Percentiles rank a stretch among this genome's conserved stretches.
Evolutionary conservation across 2,329 filamentous ascomycete species (phyloP).

Genomic region (Zymoseptoria brevis): DNA sequence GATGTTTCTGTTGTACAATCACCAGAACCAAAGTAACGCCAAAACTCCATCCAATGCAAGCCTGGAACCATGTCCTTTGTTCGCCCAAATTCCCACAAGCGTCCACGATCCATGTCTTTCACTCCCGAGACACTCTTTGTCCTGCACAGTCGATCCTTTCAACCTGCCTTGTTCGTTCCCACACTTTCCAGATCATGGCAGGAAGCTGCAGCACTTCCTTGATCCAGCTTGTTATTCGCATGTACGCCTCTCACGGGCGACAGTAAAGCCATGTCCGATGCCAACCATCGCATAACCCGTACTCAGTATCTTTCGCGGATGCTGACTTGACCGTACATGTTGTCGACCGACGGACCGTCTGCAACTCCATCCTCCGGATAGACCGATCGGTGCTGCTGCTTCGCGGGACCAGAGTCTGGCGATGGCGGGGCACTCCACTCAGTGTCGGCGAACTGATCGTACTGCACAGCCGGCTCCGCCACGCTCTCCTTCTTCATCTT

Average conservation of each 20-base stretch:
- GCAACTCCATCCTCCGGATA: neutral
- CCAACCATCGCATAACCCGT: neutral
- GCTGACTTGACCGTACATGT: neutral
- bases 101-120: neutral
- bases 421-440: neutral
- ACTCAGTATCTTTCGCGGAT: neutral
- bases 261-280: no score
- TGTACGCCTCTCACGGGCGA: neutral
- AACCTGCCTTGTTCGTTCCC: neutral
- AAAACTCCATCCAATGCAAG: neutral
- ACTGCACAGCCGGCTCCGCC: neutral
- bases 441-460: neutral
- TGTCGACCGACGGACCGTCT: neutral
- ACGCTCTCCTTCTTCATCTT: neutral
- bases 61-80: neutral
- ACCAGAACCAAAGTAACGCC: neutral
- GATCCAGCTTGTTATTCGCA: neutral
- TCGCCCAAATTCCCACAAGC: neutral
- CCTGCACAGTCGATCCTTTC: neutral
- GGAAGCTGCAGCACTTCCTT: neutral
- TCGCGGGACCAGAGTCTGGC: neutral
- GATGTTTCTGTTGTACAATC: neutral
- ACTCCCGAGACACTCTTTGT: neutral
- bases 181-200: neutral
- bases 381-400: neutral